Base-by-base conservation (phyloP, 768 basidiomycete genomes). In the Termitomyces bulborhizus region DNA sequence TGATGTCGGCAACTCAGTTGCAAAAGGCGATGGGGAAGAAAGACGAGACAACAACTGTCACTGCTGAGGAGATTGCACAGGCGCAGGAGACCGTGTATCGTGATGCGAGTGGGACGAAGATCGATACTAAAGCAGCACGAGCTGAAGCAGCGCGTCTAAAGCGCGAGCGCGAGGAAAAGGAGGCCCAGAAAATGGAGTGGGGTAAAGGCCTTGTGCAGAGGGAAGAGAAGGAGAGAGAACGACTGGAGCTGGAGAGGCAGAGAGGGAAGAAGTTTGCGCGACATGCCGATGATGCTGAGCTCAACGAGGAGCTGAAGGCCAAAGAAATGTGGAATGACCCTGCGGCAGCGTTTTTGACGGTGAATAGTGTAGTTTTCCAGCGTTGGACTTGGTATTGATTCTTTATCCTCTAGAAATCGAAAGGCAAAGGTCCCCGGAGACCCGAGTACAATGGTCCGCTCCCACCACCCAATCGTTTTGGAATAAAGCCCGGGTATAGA, bases 111-210 rank as follows among this genome's bases (percentile, higher is more conserved):
- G 97, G 97, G 36, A 81, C 86, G 65, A 89, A 88, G 75, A 89
- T 98, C 49, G 94, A 98, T 62, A 82, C 89, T 50, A 92, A 90
- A 66, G 81, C 87, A 1, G 88, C 86, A 29, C 81, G 79, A 54
- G 95, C 91, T 13, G 94, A 95, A 64, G 91, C 92, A 31, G 88
- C 88, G 42, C 75, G 85, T 60, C 68, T 80, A 69, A 93, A 93
- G 64, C 79, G 91, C 21, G 87, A 93, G 66, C 76, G 78, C 55
- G 86, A 94, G 67, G 90, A 97, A 72, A 84, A 82, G 65, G 92
- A 96, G 65, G 88, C 88, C 48, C 75, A 81, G 66, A 95, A 92
- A 75, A 93, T 96, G 91, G 91, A 96, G 67, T 98, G 97, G 97
- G 93, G 93, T 0, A 98, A 96, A 70, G 97, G 97, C 31, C 65